phyloP scores from a whole-genome alignment of 495 filamentous ascomycete genomes.

The Neurospora sp. region DNA sequence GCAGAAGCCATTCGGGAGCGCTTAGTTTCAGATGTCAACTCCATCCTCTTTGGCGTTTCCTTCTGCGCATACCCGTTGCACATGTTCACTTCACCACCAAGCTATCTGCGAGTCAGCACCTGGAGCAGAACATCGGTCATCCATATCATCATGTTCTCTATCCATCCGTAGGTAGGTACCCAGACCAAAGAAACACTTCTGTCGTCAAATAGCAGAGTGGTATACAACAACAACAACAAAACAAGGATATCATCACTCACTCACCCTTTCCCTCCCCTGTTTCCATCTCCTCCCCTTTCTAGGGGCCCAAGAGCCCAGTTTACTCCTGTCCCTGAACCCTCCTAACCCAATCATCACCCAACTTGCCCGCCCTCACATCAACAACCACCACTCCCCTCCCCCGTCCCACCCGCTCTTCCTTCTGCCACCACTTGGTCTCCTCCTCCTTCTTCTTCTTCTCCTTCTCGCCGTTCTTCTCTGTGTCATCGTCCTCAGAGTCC shows the following conservation, averaged over 20 bases:
- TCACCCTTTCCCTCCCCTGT: background rate
- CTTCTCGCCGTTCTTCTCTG: conserved; percentile 39
- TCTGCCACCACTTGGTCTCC: conserved; percentile 69
- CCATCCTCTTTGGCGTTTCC: background rate
- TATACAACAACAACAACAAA: conserved; percentile 1
- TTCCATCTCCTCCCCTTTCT: background rate
- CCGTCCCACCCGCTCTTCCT: conserved; percentile 67
- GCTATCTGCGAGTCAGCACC: background rate
- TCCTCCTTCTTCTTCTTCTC: background rate
- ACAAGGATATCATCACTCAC: conserved; percentile 1
- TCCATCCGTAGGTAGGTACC: background rate
- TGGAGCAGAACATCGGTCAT: background rate
- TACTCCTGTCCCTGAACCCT: conserved; percentile 64
- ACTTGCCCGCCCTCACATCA: conserved; percentile 58
- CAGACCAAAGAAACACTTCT: background rate
- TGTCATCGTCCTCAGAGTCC: conserved; percentile 54
- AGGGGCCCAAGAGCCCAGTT: conserved; percentile 7
- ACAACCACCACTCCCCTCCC: conserved; percentile 82
- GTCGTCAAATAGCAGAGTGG: background rate
- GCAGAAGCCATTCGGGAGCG: background rate
- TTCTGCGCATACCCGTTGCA: background rate
- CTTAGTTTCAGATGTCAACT: background rate
- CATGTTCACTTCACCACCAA: background rate
- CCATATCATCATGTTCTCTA: background rate
- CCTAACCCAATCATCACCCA: conserved; percentile 65